A percentile compares a stretch with the other conserved stretches of the same genome.
Conservation (phyloP, 371 early-diverging fungal genomes). For the Coemansia sp. region DNA sequence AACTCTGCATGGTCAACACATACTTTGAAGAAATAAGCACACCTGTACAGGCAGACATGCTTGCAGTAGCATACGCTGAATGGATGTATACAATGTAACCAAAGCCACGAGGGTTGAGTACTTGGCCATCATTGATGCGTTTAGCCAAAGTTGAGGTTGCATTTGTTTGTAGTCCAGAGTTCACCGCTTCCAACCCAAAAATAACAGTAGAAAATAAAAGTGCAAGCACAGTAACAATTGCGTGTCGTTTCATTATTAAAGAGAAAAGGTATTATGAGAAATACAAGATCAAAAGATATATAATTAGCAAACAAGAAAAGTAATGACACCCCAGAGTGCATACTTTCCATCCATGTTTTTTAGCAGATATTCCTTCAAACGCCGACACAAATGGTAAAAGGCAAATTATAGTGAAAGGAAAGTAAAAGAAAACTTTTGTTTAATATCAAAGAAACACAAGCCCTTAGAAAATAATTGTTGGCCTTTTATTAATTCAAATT, state of each 20-base stretch:
- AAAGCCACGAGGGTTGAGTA: constrained; percentile 4
- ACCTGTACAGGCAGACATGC: not conserved
- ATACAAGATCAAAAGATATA: not conserved
- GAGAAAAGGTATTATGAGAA: not conserved
- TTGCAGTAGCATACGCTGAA: not conserved
- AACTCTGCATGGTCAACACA: constrained; percentile 8
- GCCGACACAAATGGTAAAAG: not conserved
- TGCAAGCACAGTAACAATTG: not conserved
- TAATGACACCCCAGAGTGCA: not conserved
- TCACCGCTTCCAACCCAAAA: constrained; percentile 3
- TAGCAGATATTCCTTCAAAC: not conserved
- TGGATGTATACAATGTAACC: constrained; percentile 7
- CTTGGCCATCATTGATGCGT: not conserved
- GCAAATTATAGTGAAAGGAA: not conserved
- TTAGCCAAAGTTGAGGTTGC: not conserved
- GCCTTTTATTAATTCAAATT: not conserved
- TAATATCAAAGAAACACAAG: not conserved
- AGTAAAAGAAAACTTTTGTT: not conserved
- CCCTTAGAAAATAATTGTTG: not conserved
- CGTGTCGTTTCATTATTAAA: not conserved
- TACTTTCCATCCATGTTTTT: not conserved
- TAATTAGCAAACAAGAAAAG: not conserved
- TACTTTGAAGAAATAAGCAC: constrained; percentile 8
- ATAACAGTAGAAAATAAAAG: not conserved
- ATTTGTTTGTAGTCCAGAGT: too few relatives aligned